Percentiles rank a stretch among this genome's conserved stretches.
phyloP scores from a whole-genome alignment of 1,284 basidiomycete genomes.

The Boletus nobilissimus region DNA sequence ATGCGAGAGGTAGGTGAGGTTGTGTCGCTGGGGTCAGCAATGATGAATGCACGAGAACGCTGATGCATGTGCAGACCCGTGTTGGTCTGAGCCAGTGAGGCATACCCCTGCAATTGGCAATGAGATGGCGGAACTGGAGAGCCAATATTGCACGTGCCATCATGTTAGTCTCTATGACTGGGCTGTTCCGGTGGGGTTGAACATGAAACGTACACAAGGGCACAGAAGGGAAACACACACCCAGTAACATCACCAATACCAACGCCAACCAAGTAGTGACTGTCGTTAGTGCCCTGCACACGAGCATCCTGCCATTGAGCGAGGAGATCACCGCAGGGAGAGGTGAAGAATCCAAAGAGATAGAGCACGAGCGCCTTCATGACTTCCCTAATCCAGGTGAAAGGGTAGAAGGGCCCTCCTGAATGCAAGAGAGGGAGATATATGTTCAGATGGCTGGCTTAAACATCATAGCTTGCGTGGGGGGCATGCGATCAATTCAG shows the following conservation, averaged over 20 bases:
- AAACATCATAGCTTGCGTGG: no score
- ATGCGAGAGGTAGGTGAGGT: slow-evolving; percentile 64
- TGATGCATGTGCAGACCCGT: slow-evolving; percentile 85
- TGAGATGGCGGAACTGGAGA: slow-evolving; percentile 7
- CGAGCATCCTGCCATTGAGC: neutral
- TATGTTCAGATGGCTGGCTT: slow-evolving; percentile 25
- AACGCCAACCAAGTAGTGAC: slow-evolving; percentile 42
- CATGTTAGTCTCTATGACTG: slow-evolving; percentile 82
- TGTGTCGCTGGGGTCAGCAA: slow-evolving; percentile 58
- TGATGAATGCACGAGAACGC: slow-evolving; percentile 79
- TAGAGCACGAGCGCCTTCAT: slow-evolving; percentile 34
- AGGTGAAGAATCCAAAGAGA: slow-evolving; percentile 30
- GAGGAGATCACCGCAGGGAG: neutral
- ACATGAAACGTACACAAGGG: neutral
- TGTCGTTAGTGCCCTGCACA: slow-evolving; percentile 20
- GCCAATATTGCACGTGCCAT: slow-evolving; percentile 58
- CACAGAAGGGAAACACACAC: slow-evolving; percentile 44
- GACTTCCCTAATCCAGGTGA: slow-evolving; percentile 33
- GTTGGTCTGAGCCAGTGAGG: slow-evolving; percentile 72
- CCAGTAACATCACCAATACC: slow-evolving; percentile 85
- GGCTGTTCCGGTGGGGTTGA: slow-evolving; percentile 51
- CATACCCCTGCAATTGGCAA: slow-evolving; percentile 70
- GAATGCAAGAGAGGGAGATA: slow-evolving; percentile 37
- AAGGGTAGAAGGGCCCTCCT: slow-evolving; percentile 26
- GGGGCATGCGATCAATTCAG: no score